Evolutionary conservation across 2,329 filamentous ascomycete genomes (phyloP).

Genomic region (Ceratocystis albifundus): DNA sequence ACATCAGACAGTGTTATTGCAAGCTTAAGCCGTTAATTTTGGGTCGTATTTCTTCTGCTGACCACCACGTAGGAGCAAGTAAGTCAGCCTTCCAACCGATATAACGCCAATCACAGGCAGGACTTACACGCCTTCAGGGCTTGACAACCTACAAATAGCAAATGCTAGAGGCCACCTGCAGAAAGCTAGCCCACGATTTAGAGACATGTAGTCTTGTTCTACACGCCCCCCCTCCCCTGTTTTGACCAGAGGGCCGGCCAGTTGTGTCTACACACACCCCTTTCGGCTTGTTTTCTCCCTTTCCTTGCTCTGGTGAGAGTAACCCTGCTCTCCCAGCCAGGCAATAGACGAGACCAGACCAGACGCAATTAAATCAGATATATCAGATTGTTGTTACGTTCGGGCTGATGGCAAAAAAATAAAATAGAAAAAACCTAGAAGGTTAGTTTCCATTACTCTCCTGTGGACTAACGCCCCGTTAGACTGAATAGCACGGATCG

Average conservation of each 20-base stretch:
- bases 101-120: constrained; percentile 6
- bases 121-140: constrained; percentile 8
- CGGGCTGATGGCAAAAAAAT: constrained; percentile 1
- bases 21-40: background rate
- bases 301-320: background rate
- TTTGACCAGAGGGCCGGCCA: background rate
- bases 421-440: background rate
- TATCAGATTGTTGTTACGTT: constrained; percentile 10
- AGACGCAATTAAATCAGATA: constrained; percentile 4
- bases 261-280: background rate
- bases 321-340: background rate
- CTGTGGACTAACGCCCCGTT: background rate
- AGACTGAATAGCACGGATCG: background rate
- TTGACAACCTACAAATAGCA: background rate
- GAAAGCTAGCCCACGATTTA: background rate
- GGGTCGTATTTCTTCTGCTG: constrained; percentile 11
- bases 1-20: background rate
- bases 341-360: background rate
- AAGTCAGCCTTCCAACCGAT: background rate
- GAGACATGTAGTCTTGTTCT: background rate
- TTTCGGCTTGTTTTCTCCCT: background rate
- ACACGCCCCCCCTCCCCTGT: background rate
- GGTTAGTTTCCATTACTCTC: background rate
- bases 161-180: constrained; percentile 1
- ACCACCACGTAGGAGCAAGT: background rate